phyloP scores from a whole-genome alignment of 1,139 yeast genomes.

The Geotrichum cucujoidarum region DNA sequence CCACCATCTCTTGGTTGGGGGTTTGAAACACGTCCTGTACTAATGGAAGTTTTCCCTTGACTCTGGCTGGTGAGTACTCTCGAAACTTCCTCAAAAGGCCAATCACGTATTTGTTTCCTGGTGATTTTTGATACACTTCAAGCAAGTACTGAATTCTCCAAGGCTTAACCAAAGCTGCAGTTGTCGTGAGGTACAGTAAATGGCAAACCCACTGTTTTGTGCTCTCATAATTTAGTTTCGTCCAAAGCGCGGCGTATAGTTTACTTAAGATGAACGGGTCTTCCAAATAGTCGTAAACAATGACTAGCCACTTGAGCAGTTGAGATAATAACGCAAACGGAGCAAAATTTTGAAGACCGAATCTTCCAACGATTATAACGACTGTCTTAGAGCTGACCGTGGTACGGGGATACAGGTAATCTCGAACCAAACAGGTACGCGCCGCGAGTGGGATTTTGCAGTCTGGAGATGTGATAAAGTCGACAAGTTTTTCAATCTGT shows the following conservation, averaged over 20 bases:
- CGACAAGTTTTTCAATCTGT: slow-evolving; percentile 17
- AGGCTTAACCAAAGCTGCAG: slow-evolving; percentile 35
- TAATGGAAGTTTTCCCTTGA: slow-evolving; percentile 29
- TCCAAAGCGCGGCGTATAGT: slow-evolving; percentile 41
- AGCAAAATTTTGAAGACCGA: not conserved
- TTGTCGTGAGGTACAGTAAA: slow-evolving; percentile 40
- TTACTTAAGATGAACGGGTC: slow-evolving; percentile 28
- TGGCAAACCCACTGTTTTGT: slow-evolving; percentile 44
- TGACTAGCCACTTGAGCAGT: slow-evolving; percentile 41
- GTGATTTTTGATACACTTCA: slow-evolving; percentile 36
- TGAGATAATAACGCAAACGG: slow-evolving; percentile 22
- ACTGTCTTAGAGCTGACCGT: slow-evolving; percentile 19
- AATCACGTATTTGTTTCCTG: slow-evolving; percentile 34
- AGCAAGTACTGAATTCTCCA: slow-evolving; percentile 38
- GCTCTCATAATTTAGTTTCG: slow-evolving; percentile 44
- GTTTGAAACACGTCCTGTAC: slow-evolving; percentile 30
- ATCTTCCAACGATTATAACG: slow-evolving; percentile 16
- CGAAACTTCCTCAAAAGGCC: slow-evolving; percentile 33
- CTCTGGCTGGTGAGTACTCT: slow-evolving; percentile 31
- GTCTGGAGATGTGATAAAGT: slow-evolving; percentile 15
- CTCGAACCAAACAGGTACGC: slow-evolving; percentile 18
- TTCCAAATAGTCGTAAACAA: slow-evolving; percentile 34
- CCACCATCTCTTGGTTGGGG: slow-evolving; percentile 28
- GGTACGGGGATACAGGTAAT: slow-evolving; percentile 17
- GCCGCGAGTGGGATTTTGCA: slow-evolving; percentile 17